Evolutionary conservation across 176 grass and related monocot species (phyloP).

Genomic region (Neostapfia colusana): DNA sequence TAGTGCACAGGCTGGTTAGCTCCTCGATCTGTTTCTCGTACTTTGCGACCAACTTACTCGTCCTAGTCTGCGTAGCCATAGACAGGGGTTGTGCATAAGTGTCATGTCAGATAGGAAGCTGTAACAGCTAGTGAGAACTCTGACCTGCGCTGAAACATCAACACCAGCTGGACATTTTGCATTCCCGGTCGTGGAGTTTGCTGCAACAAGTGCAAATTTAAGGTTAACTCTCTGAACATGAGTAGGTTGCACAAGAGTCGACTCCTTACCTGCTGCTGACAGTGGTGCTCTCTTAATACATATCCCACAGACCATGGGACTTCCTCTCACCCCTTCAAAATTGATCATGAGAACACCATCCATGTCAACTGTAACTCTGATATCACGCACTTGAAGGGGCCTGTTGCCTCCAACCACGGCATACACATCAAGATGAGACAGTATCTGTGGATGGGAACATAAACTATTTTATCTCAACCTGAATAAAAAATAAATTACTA

Average conservation of each 20-base stretch:
- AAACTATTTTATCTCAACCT: constrained; percentile 3
- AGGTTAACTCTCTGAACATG: constrained; percentile 24
- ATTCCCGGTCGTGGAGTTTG: constrained; percentile 39
- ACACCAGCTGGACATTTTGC: constrained; percentile 60
- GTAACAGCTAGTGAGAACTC: constrained; percentile 27
- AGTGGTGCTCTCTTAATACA: constrained; percentile 58
- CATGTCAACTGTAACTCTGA: constrained; percentile 59
- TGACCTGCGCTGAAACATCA: constrained; percentile 68
- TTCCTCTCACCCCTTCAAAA: constrained; percentile 72
- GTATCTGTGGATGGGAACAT: constrained; percentile 51
- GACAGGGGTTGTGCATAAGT: constrained; percentile 20
- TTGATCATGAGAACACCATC: constrained; percentile 48
- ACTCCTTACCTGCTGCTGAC: constrained; percentile 53
- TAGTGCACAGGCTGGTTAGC: constrained; percentile 58
- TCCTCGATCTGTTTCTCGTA: constrained; percentile 95
- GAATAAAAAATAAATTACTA: constrained; percentile 33
- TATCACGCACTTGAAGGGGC: constrained; percentile 77
- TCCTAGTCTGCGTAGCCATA: constrained; percentile 41
- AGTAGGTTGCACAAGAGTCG: constrained; percentile 1
- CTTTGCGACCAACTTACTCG: constrained; percentile 65
- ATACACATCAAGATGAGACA: constrained; percentile 83
- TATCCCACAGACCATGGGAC: constrained; percentile 78
- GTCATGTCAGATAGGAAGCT: constrained; percentile 30
- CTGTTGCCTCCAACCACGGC: constrained; percentile 78
- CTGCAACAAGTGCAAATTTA: constrained; percentile 33